A percentile compares a stretch with the other conserved stretches of the same genome.
Conservation (phyloP, 2,329 filamentous ascomycete genomes). For the Fusarium chlamydosporum region DNA sequence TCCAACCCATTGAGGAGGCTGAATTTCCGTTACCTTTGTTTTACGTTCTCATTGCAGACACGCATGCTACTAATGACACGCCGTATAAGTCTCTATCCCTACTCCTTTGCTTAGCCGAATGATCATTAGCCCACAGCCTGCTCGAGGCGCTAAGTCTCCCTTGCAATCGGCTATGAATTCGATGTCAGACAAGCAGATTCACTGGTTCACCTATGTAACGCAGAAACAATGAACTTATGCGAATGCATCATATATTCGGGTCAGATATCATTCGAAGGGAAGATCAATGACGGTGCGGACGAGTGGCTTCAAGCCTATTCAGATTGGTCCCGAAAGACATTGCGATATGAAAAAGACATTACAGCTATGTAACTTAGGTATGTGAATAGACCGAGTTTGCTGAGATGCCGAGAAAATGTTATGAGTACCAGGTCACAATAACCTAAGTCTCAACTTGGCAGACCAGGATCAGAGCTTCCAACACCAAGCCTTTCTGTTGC, state of each 20-base stretch:
- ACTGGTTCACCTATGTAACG: constrained; percentile 18
- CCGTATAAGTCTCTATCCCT: neutral
- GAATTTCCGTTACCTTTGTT: constrained; percentile 29
- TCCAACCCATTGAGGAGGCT: constrained; percentile 36
- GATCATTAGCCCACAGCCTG: constrained; percentile 10
- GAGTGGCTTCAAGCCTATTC: neutral
- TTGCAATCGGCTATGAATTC: constrained; percentile 34
- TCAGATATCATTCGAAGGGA: constrained; percentile 2
- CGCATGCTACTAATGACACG: constrained; percentile 16
- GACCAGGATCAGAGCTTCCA: constrained; percentile 16
- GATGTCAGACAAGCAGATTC: constrained; percentile 33
- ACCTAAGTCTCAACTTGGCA: neutral
- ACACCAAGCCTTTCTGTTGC: constrained; percentile 24
- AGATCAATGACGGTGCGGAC: neutral
- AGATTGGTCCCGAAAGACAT: neutral
- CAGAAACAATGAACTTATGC: constrained; percentile 14
- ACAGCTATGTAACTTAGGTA: too few relatives aligned
- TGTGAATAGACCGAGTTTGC: neutral
- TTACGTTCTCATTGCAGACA: constrained; percentile 2
- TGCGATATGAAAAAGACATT: neutral
- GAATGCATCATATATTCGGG: constrained; percentile 12
- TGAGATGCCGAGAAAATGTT: neutral
- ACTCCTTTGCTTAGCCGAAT: constrained; percentile 24
- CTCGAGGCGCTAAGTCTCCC: constrained; percentile 21
- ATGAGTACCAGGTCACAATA: constrained; percentile 4